Evolutionary conservation across 164 flowering plant species (phyloP).

Genomic region (Buxus sempervirens): DNA sequence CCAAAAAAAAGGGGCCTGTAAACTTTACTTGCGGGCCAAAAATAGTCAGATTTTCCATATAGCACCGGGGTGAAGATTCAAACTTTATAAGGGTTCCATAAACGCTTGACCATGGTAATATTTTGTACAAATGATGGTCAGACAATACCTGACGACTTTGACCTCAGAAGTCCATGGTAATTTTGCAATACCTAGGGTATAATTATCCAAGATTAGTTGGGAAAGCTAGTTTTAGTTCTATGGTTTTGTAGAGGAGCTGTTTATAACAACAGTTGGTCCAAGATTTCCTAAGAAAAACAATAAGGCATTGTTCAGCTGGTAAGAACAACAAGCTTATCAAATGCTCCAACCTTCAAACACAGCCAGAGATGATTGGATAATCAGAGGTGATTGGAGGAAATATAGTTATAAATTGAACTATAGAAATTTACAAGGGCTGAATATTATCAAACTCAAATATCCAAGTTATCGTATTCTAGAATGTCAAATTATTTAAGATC

Average conservation of each 20-base stretch:
- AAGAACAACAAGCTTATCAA: too few relatives aligned
- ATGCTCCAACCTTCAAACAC: too few relatives aligned
- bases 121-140: background rate
- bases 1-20: background rate
- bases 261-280: background rate
- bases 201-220: background rate
- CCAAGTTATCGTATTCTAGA: background rate
- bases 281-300: background rate
- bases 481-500: too few relatives aligned
- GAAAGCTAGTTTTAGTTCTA: background rate
- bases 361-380: too few relatives aligned
- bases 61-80: background rate
- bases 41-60: background rate
- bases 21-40: background rate
- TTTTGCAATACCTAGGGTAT: background rate
- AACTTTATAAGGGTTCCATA: background rate
- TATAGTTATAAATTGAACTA: too few relatives aligned
- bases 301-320: too few relatives aligned
- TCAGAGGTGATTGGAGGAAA: too few relatives aligned
- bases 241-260: background rate
- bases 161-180: too few relatives aligned
- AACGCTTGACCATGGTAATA: constrained; percentile 1
- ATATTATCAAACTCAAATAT: background rate
- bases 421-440: background rate
- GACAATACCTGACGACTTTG: background rate